Evolutionary conservation across 1,284 basidiomycete species (phyloP).

Genomic region (Malassezia sympodialis): DNA sequence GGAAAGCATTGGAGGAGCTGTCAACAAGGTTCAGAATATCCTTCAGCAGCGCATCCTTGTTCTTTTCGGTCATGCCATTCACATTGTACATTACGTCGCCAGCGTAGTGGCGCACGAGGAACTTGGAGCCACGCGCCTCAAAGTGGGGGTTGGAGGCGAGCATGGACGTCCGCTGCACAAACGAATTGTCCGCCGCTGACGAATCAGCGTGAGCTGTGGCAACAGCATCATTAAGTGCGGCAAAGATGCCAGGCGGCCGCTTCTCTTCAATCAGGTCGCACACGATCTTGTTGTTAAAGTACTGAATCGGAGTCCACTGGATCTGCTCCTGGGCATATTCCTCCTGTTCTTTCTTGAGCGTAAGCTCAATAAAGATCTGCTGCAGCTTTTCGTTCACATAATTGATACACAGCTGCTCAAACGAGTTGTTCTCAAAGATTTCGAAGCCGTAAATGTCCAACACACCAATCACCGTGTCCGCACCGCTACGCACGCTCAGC

Average conservation of each 20-base stretch:
- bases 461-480: constrained; percentile 85
- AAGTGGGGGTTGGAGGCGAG: constrained; percentile 56
- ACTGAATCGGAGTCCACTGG: constrained; percentile 92
- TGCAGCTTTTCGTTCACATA: constrained; percentile 98
- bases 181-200: constrained; percentile 88
- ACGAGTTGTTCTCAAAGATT: constrained; percentile 97
- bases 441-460: constrained; percentile 86
- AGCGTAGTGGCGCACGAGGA: constrained; percentile 64
- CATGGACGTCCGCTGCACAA: constrained; percentile 74
- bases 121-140: constrained; percentile 56
- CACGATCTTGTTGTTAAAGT: constrained; percentile 59
- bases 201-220: constrained; percentile 98
- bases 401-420: constrained; percentile 99
- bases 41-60: constrained; percentile 93
- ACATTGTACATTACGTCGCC: constrained; percentile 99
- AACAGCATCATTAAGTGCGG: constrained; percentile 93
- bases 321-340: constrained; percentile 98
- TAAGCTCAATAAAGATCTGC: constrained; percentile 95
- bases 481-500: constrained; percentile 71
- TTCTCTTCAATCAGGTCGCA: constrained; percentile 96
- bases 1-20: constrained; percentile 52
- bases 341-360: constrained; percentile 96
- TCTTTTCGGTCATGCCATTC: constrained; percentile 98
- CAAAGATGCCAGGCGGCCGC: constrained; percentile 91
- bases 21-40: constrained; percentile 85